Conservation (phyloP, 768 basidiomycete species). For the Tylopilus subfusipes region DNA sequence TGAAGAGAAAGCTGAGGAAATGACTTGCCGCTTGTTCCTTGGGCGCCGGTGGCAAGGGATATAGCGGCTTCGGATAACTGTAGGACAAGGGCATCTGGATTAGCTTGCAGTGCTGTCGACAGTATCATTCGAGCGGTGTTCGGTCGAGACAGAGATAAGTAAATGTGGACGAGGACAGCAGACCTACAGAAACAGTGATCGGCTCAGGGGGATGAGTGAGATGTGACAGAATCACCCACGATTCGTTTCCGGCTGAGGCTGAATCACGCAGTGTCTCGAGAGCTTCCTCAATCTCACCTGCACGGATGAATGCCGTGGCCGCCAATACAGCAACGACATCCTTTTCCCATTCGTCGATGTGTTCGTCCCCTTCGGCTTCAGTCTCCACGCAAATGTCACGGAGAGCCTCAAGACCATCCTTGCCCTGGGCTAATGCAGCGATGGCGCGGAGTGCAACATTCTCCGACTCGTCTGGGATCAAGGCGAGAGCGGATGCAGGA, state of each 20-base stretch:
- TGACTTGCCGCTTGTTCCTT: constrained; percentile 45
- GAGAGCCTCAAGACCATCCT: constrained; percentile 72
- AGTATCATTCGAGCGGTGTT: constrained; percentile 87
- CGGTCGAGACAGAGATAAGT: constrained; percentile 84
- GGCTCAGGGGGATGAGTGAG: neutral
- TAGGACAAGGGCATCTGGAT: constrained; percentile 85
- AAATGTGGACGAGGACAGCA: constrained; percentile 78
- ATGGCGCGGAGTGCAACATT: constrained; percentile 70
- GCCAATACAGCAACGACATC: constrained; percentile 74
- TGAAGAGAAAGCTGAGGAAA: constrained; percentile 24
- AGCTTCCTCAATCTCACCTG: constrained; percentile 88
- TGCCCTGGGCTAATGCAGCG: constrained; percentile 60
- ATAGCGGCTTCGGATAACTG: constrained; percentile 87
- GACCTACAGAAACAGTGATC: constrained; percentile 45
- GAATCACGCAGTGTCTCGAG: constrained; percentile 77
- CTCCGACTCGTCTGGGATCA: constrained; percentile 57
- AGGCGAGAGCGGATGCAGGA: constrained; percentile 49
- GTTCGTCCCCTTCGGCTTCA: constrained; percentile 67
- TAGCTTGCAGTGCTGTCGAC: constrained; percentile 77
- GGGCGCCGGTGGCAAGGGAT: constrained; percentile 70
- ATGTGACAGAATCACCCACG: constrained; percentile 46
- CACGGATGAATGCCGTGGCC: constrained; percentile 81
- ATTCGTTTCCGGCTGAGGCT: constrained; percentile 78
- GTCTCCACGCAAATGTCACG: constrained; percentile 85
- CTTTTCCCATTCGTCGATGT: constrained; percentile 65